A percentile compares a stretch with the other conserved stretches of the same genome.
These are phyloP conservation scores for Teratosphaeria epicoccoides DNA, from an alignment of 2,329 filamentous ascomycete genomes.

Conservation along the genomic window DNA sequence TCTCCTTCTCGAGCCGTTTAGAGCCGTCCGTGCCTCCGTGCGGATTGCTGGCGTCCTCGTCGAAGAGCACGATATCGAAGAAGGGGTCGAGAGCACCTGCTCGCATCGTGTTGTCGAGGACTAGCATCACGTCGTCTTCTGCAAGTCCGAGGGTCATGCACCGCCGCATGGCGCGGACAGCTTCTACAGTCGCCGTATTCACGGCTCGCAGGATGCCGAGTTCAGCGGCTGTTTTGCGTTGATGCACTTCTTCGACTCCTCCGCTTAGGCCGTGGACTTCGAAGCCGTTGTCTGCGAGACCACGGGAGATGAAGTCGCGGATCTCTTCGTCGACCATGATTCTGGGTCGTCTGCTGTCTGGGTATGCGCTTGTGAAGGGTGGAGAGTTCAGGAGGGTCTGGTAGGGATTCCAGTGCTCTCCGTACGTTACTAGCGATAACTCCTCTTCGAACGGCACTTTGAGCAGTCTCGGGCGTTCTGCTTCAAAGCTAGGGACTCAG, in stretches of 20 bases:
- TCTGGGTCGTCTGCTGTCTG: not conserved
- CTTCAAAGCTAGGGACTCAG: conserved; percentile 50
- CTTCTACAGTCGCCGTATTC: conserved; percentile 53
- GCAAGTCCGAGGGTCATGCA: conserved; percentile 33
- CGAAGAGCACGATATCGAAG: conserved; percentile 56
- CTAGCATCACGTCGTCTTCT: conserved; percentile 46
- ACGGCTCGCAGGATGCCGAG: conserved; percentile 50
- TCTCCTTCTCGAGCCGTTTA: conserved; percentile 43
- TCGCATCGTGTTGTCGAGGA: conserved; percentile 46
- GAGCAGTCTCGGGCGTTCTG: conserved; percentile 47
- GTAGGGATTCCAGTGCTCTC: conserved; percentile 57
- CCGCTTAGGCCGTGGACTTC: conserved; percentile 44
- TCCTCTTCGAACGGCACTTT: conserved; percentile 44
- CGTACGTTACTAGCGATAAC: conserved; percentile 48
- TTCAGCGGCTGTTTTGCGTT: conserved; percentile 47
- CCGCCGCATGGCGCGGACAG: conserved; percentile 46
- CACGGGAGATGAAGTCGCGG: conserved; percentile 51
- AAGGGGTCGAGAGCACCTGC: conserved; percentile 47
- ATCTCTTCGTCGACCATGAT: conserved; percentile 58
- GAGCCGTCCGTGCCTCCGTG: conserved; percentile 43
- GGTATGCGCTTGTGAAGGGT: not conserved
- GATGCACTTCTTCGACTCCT: conserved; percentile 47
- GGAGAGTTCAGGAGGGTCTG: conserved; percentile 34
- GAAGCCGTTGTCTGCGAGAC: conserved; percentile 44
- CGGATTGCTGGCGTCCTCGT: conserved; percentile 43